Base-by-base conservation (phyloP, 2,329 filamentous ascomycete genomes). In the Aspergillus alliaceus region DNA sequence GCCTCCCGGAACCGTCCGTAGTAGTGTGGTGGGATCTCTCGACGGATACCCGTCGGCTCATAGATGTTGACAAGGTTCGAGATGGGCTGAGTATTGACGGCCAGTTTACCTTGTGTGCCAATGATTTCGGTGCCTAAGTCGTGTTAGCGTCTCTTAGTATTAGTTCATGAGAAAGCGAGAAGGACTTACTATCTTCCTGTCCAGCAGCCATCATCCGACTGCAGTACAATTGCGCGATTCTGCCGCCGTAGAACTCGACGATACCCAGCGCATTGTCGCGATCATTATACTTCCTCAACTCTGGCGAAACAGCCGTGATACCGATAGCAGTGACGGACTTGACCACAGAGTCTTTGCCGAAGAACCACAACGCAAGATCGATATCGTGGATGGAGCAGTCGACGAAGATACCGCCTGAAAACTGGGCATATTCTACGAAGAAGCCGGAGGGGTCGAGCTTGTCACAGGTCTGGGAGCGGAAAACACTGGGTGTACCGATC, bases 371-470 rank as follows among this genome's bases (percentile, higher is more conserved):
- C 0, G 84, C 80, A 4, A 87, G 79, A 61, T 87, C 85, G 60
- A 89, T 89, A 64, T 89, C 87, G 74, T 89, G 87, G 64, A 89
- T 84, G 52, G 82, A 83, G 75, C 84, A 86, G 73, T 89, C 87
- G 53, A 89, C 86, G 64, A 89, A 89, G 64, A 89, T 86, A 51
- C 86, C 86, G 24, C 86, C 86, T 1, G 78, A 82, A 71, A 82
- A 86, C 62, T 84, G 79, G 5, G 86, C 84, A 70, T 89, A 89
- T 20, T 80, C 77, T 47, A 89, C 84, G 67, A 87, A 89, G 77
- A 87, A 89, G 42, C 86, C 86, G 0, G 80, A 80, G 0, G 84
- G 83, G 58, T 88, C 85, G 53, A 83, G 79, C 67, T 84, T 86
- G 72, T 89, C 86, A 70, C 84, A 87, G 0, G 85, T 89, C 71